Base-by-base conservation (phyloP, 345 rosid genomes). In the Garcia nutans region DNA sequence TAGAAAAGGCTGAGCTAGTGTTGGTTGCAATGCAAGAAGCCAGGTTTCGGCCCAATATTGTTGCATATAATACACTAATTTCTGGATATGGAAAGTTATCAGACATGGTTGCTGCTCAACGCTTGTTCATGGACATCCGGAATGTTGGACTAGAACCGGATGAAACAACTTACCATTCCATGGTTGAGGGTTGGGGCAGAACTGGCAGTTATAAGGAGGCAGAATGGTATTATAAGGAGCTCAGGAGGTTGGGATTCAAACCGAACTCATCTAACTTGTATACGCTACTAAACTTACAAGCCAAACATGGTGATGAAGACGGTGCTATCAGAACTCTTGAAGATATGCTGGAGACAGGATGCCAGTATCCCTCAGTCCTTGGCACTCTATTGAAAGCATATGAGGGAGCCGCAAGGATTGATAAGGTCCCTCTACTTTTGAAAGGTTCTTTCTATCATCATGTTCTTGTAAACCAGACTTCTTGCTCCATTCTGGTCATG, bases 161-260 rank as follows among this genome's bases (percentile, higher is more conserved):
- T 86, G 95, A 90, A 74, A 89, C 97, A 72, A 91, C 88, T 76
- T 92, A 87, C 78, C 89, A 97, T 70, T 90, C 97, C 66, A 92
- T 94, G 97, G 83, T 94, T 66, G 97, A 94, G 87, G 97, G 97
- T n/a, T 94, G 97, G 97, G 97, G 98, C 19, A 89, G 92, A 8
- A 81, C 85, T 47, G 87, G 84, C 58, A 84, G 82, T 79, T 90
- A 87, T 26, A 65, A 78, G 44, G 78, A 86, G 83, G 88, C 89
- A 33, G 79, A 81, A 62, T 73, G 77, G 89, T 86, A 87, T 77
- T 91, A 86, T 73, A 76, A 81, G 77, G 93, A 90, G 82, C 86
- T 94, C 75, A 89, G 79, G 81, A 79, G 79, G 78, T 77, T 84
- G 76, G 97, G 97, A 16, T 90, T 85, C 82, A 81, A 86, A 85